These are phyloP conservation scores for Lolium multiflorum DNA, from an alignment of 176 grass and related monocot species.

Conservation along the genomic window DNA sequence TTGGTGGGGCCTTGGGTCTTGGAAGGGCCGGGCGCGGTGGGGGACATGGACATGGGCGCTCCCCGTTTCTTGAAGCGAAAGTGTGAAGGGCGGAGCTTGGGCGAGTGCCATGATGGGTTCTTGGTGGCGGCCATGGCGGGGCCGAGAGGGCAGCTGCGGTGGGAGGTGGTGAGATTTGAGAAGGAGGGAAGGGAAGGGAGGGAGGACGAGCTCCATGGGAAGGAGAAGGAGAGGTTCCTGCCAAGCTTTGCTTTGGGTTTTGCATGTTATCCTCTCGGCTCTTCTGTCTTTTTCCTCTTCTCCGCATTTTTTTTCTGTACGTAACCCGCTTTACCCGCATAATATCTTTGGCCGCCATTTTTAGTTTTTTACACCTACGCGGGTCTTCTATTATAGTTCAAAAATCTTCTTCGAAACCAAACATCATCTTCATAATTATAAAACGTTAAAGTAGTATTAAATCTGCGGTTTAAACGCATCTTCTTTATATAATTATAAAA, in stretches of 20 bases:
- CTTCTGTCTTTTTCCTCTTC: not conserved
- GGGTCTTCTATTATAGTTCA: too few relatives aligned
- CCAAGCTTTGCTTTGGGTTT: slow-evolving; percentile 38
- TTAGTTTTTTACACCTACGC: not conserved
- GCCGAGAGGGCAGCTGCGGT: slow-evolving; percentile 9
- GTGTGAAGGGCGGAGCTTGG: slow-evolving; percentile 44
- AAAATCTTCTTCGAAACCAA: too few relatives aligned
- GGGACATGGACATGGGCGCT: not conserved
- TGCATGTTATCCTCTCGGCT: slow-evolving; percentile 43
- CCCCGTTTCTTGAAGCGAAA: slow-evolving; percentile 36
- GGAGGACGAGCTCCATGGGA: slow-evolving; percentile 49
- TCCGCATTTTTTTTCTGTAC: not conserved
- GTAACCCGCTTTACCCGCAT: not conserved
- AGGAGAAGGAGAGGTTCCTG: slow-evolving; percentile 30
- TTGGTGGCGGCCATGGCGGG: slow-evolving; percentile 43
- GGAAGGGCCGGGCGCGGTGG: not conserved
- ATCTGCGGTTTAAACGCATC: too few relatives aligned
- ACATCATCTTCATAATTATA: too few relatives aligned
- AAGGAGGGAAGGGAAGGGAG: slow-evolving; percentile 23
- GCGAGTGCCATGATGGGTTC: slow-evolving; percentile 50
- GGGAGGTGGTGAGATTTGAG: slow-evolving; percentile 27
- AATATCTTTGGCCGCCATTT: not conserved
- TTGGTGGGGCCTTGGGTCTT: slow-evolving; percentile 6
- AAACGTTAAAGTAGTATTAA: too few relatives aligned
- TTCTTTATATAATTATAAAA: too few relatives aligned